Percentiles rank a stretch among this genome's conserved stretches.
phyloP scores from a whole-genome alignment of 345 rosid species.

The Cardiospermum halicacabum region DNA sequence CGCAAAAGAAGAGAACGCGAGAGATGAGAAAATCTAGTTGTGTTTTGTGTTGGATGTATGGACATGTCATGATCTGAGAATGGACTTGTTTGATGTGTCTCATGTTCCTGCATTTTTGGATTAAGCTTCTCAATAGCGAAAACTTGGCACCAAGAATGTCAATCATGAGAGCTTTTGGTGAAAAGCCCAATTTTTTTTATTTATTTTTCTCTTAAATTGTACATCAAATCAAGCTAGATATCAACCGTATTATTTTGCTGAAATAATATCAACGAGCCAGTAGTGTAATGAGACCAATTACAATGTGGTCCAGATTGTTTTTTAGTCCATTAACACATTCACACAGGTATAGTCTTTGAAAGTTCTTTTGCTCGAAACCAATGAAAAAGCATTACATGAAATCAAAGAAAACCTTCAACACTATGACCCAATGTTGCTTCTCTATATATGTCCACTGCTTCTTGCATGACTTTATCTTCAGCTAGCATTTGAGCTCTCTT shows the following conservation, averaged over 20 bases:
- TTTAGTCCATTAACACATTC: too few species aligned
- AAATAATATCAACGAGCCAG: too few species aligned
- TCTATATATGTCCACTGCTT: slow-evolving; percentile 67
- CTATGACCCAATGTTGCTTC: slow-evolving; percentile 54
- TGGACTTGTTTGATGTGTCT: slow-evolving; percentile 44
- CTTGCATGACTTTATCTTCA: slow-evolving; percentile 83
- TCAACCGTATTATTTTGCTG: too few species aligned
- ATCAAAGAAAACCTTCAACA: slow-evolving; percentile 68
- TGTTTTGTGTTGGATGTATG: slow-evolving; percentile 15
- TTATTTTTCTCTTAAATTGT: too few species aligned
- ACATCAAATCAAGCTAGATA: too few species aligned
- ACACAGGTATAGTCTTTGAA: too few species aligned
- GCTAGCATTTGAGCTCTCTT: slow-evolving; percentile 70
- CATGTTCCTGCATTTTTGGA: slow-evolving; percentile 33
- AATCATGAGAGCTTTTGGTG: background rate
- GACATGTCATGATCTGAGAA: slow-evolving; percentile 33
- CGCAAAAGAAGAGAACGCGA: slow-evolving; percentile 49
- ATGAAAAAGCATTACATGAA: too few species aligned
- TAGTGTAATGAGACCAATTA: too few species aligned
- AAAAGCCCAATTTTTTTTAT: background rate
- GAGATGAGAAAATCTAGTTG: slow-evolving; percentile 25
- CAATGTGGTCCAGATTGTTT: too few species aligned
- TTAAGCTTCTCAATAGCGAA: background rate
- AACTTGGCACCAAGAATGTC: too few species aligned
- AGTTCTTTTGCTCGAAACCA: too few species aligned